Conservation (phyloP, 2,329 filamentous ascomycete species). For the Diaporthe batatas region DNA sequence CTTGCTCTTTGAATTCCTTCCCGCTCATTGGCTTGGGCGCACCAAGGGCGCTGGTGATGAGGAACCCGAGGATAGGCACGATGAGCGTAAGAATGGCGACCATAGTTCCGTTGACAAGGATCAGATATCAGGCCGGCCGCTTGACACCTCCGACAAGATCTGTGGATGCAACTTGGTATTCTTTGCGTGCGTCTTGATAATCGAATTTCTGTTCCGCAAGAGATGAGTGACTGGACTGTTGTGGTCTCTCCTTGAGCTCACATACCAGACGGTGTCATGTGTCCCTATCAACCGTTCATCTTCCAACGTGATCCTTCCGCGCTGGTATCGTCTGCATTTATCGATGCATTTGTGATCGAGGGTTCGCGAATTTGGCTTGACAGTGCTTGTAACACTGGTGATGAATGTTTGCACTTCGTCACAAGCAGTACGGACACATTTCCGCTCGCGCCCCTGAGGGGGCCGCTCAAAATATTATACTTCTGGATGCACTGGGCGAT, state of each 20-base stretch:
- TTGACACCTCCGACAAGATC: background rate
- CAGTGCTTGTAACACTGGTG: background rate
- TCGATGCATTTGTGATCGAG: background rate
- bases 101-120: background rate
- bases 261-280: background rate
- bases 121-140: no score
- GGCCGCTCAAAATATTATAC: background rate
- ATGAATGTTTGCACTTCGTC: no score
- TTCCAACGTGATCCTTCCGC: background rate
- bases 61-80: background rate
- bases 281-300: background rate
- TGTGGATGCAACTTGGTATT: background rate
- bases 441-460: background rate
- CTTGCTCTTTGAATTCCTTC: slow-evolving; percentile 6
- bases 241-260: background rate
- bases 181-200: background rate
- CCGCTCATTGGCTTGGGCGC: background rate
- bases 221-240: background rate
- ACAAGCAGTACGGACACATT: no score
- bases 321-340: background rate
- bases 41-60: background rate
- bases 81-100: background rate
- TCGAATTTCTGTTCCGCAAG: background rate
- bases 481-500: background rate
- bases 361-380: background rate